Conservation (phyloP, 768 basidiomycete genomes). For the Pleurotus citrinopileatus region DNA sequence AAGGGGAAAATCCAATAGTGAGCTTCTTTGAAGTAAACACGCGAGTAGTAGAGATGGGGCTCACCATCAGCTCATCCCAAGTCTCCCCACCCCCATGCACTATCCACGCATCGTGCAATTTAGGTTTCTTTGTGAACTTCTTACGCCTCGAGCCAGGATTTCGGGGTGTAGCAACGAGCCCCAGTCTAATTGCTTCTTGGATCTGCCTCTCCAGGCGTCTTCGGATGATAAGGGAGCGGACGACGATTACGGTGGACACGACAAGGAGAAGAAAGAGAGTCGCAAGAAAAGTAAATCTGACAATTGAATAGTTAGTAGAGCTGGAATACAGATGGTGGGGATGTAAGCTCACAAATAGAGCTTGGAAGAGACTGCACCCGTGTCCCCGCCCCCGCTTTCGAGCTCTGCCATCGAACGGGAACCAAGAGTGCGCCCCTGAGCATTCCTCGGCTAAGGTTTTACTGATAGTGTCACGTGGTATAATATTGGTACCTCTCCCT, state of each 20-base stretch:
- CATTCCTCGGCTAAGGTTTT: neutral
- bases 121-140: constrained; percentile 47
- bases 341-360: neutral
- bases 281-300: constrained; percentile 7
- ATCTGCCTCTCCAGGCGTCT: constrained; percentile 52
- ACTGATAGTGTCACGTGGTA: neutral
- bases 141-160: constrained; percentile 36
- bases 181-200: constrained; percentile 51
- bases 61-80: constrained; percentile 52
- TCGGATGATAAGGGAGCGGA: constrained; percentile 61
- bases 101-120: constrained; percentile 46
- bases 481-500: too few relatives aligned
- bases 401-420: constrained; percentile 8
- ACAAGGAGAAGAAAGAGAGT: constrained; percentile 8
- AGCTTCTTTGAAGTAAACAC: too few relatives aligned
- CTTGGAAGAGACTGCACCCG: constrained; percentile 1
- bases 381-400: neutral
- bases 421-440: neutral
- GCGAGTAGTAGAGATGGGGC: constrained; percentile 14
- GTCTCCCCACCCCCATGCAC: constrained; percentile 25
- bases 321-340: neutral
- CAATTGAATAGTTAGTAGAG: neutral
- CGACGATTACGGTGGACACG: constrained; percentile 3
- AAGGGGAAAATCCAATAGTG: too few relatives aligned
- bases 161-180: constrained; percentile 40